Evolutionary conservation across 108 stramenopile genomes (phyloP).

Genomic region (Fragilariopsis cylindrus): DNA sequence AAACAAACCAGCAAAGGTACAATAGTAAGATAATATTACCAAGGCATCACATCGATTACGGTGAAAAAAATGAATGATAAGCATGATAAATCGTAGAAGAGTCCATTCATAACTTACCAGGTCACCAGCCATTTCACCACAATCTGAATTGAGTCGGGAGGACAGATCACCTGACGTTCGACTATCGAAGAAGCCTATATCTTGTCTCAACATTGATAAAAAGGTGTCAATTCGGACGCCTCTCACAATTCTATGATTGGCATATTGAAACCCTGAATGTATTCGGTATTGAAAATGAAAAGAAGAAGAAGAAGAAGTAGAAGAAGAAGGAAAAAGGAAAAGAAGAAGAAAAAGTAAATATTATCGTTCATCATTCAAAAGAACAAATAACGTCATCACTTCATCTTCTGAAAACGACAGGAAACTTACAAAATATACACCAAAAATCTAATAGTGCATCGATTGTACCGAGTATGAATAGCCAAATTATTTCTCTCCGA

Average conservation of each 20-base stretch:
- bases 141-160: constrained; percentile 85
- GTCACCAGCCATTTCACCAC: constrained; percentile 81
- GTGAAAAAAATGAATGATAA: neutral
- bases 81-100: constrained; percentile 13
- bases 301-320: too few relatives aligned
- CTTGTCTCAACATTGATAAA: constrained; percentile 67
- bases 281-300: too few relatives aligned
- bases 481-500: constrained; percentile 63
- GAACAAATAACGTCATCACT: constrained; percentile 29
- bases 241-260: constrained; percentile 82
- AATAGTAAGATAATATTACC: neutral
- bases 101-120: constrained; percentile 11
- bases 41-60: neutral
- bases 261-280: constrained; percentile 64
- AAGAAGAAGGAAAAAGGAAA: too few relatives aligned
- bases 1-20: neutral
- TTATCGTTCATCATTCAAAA: constrained; percentile 8
- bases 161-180: constrained; percentile 74
- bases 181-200: constrained; percentile 80
- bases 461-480: constrained; percentile 79
- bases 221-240: constrained; percentile 78
- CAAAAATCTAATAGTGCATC: constrained; percentile 87
- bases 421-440: constrained; percentile 69
- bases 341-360: neutral
- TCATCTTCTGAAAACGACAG: neutral